phyloP scores from a whole-genome alignment of 2,329 filamentous ascomycete species.

The Colletotrichum sp. region DNA sequence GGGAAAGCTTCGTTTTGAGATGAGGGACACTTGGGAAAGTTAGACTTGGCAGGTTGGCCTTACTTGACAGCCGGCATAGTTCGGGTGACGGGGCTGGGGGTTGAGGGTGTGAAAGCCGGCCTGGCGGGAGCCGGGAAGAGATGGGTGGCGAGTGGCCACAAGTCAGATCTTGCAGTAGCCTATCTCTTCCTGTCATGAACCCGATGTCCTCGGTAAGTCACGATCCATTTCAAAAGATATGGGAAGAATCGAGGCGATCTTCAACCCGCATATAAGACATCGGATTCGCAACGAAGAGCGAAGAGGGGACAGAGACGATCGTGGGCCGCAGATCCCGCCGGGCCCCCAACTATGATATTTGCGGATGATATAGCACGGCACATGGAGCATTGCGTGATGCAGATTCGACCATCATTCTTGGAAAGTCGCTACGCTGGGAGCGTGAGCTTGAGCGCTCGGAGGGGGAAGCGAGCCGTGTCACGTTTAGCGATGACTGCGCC shows the following conservation, averaged over 20 bases:
- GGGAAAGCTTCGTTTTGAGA: not conserved
- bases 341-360: not conserved
- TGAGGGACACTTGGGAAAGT: not conserved
- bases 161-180: not conserved
- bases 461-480: not conserved
- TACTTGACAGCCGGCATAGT: not conserved
- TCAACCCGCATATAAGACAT: not conserved
- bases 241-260: not conserved
- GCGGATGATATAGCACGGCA: not conserved
- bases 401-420: not conserved
- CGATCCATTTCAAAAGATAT: not conserved
- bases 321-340: not conserved
- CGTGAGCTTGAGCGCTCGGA: not conserved
- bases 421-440: not conserved
- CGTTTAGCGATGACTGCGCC: not conserved
- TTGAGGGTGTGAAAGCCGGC: not conserved
- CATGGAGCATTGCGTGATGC: not conserved
- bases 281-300: not conserved
- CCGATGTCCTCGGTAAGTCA: not conserved
- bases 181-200: accelerated
- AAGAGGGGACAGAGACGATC: not conserved
- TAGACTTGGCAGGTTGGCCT: not conserved
- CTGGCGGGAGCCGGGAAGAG: not conserved
- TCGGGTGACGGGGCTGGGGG: not conserved
- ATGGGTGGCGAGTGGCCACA: not conserved